These are phyloP conservation scores for Funneliformis geosporum DNA, from an alignment of 192 early-diverging fungal species.

Conservation along the genomic window DNA sequence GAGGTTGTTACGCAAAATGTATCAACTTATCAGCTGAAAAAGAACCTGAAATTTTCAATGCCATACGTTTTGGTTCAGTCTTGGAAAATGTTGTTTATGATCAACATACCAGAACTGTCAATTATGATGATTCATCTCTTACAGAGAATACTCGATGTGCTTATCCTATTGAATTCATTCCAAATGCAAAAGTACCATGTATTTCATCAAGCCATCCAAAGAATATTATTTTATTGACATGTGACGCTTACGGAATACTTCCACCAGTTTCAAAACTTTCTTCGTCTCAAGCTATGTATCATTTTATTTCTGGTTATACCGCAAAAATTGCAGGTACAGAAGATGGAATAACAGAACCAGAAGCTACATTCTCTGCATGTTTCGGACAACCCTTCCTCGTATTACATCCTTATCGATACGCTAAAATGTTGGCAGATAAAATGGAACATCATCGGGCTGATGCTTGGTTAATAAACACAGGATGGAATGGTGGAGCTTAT, in stretches of 20 bases:
- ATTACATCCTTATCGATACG: conserved; percentile 94
- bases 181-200: conserved; percentile 93
- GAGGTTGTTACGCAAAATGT: conserved; percentile 98
- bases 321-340: conserved; percentile 98
- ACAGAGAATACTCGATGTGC: conserved; percentile 98
- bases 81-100: conserved; percentile 93
- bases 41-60: conserved; percentile 98
- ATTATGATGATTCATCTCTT: conserved; percentile 75
- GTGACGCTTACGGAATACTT: conserved; percentile 95
- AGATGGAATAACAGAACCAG: conserved; percentile 88
- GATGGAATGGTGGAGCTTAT: conserved; percentile 94
- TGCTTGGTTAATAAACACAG: conserved; percentile 97
- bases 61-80: conserved; percentile 91
- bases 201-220: conserved; percentile 80
- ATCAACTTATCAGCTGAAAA: conserved; percentile 94
- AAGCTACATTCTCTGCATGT: conserved; percentile 91
- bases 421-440: conserved; percentile 95
- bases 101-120: conserved; percentile 69
- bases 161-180: conserved; percentile 94
- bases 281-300: conserved; percentile 90
- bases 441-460: conserved; percentile 81
- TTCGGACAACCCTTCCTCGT: conserved; percentile 98
- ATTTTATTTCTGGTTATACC: conserved; percentile 97
- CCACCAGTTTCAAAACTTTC: conserved; percentile 90
- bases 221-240: conserved; percentile 96